Evolutionary conservation across 2,329 filamentous ascomycete genomes (phyloP), one percentile per base, ranked within the genome.

Genomic region (Chrysosporium keratinophilum): DNA sequence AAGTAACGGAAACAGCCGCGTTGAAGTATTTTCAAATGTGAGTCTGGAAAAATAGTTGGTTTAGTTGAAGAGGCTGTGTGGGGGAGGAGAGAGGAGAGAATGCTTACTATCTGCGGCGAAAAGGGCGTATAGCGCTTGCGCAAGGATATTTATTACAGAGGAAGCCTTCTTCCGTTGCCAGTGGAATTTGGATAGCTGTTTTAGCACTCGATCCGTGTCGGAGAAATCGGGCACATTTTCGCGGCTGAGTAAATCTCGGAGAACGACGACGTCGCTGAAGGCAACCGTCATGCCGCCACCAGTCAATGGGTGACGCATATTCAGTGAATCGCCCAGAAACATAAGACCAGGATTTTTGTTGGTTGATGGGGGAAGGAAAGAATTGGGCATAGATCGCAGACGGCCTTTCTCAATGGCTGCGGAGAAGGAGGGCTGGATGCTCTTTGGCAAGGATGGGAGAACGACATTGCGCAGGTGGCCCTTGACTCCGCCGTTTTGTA

Each of bases 251-350:
- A 96, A 75, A 7, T 84, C 78, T 0, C 85, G 76, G 23, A 98
- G 78, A 1, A 94, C 71, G 10, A 93, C 78, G 1, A 87, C 90
- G 65, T 98, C 93, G 72, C 91, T 95, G 70, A 98, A 86, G 1
- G 88, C 93, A 1, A 97, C 93, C 0, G 91, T 97, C 93, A 98
- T 98, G 62, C 93, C 93, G 60, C 93, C 93, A 51, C 93, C 93
- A 0, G 93, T 98, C 11, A 98, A 78, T 1, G 93, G 93, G 71
- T 98, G 93, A n/a, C 93, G 87, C 93, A 98, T 98, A 75, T 98
- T 98, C 78, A 95, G 84, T 12, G 93, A 91, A 67, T 98, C 93
- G 56, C 93, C 93, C 7, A 97, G 78, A 35, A 98, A 75, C 47
- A 95, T 77, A 56, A 95, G 73, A 3, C 88, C 88, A 1, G 82